phyloP scores from a whole-genome alignment of 2,329 filamentous ascomycete species.

The Hypomyces rosellus region DNA sequence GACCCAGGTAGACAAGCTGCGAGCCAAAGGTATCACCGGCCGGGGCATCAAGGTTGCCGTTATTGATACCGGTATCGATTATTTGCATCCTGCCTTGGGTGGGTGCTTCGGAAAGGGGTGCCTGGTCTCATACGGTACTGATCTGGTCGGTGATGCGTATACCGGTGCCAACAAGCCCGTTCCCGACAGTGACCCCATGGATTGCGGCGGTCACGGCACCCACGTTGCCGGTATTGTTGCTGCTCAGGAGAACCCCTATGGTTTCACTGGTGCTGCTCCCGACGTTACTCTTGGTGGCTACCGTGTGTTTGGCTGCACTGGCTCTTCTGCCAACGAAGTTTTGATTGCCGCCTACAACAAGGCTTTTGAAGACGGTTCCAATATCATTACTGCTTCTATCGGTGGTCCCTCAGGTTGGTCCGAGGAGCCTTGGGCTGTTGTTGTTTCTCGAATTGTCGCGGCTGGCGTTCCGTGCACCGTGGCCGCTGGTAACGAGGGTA shows the following conservation, averaged over 20 bases:
- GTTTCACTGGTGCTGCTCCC: slow-evolving; percentile 34
- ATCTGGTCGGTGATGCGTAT: slow-evolving; percentile 35
- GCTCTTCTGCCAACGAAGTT: slow-evolving; percentile 27
- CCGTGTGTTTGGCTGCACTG: slow-evolving; percentile 30
- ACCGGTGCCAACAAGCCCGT: slow-evolving; percentile 22
- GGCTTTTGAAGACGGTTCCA: slow-evolving; percentile 34
- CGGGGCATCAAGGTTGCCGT: slow-evolving; percentile 48
- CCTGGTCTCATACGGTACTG: slow-evolving; percentile 37
- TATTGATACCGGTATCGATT: slow-evolving; percentile 46
- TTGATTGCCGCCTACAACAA: slow-evolving; percentile 32
- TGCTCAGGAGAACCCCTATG: slow-evolving; percentile 29
- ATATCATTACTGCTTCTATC: slow-evolving; percentile 33
- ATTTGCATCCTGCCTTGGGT: slow-evolving; percentile 40
- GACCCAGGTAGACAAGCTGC: slow-evolving; percentile 50
- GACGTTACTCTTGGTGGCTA: slow-evolving; percentile 34
- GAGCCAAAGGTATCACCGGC: slow-evolving; percentile 42
- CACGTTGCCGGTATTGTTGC: slow-evolving; percentile 41
- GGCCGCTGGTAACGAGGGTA: slow-evolving; percentile 40
- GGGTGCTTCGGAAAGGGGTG: slow-evolving; percentile 41
- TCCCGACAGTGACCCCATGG: slow-evolving; percentile 33
- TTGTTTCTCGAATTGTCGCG: slow-evolving; percentile 36
- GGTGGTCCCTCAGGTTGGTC: slow-evolving; percentile 26
- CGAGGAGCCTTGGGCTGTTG: slow-evolving; percentile 27
- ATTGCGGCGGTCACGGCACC: slow-evolving; percentile 37
- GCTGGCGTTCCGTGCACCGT: slow-evolving; percentile 34